These are phyloP conservation scores for Talaromyces sp. DNA, from an alignment of 2,329 filamentous ascomycete genomes.

Conservation along the genomic window DNA sequence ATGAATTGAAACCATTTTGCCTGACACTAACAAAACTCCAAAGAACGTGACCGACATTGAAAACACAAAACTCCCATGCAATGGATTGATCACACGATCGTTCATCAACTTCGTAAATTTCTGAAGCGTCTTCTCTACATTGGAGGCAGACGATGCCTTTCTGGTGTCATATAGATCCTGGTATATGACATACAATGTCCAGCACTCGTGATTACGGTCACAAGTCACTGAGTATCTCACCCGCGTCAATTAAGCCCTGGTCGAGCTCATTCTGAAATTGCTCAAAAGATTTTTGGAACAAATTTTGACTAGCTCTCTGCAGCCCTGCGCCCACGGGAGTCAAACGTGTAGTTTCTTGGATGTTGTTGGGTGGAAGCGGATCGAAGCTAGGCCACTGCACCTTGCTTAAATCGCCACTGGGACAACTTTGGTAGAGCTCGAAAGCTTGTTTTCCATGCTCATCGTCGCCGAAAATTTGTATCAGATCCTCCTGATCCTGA, in stretches of 20 bases:
- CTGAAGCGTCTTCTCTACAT: conserved; percentile 1
- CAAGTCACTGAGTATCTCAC: conserved; percentile 9
- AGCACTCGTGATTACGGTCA: conserved; percentile 1
- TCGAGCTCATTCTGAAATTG: conserved; percentile 6
- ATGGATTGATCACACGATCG: background rate
- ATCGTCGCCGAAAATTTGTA: conserved; percentile 17
- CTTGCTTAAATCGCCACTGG: conserved; percentile 18
- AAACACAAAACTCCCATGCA: conserved; percentile 6
- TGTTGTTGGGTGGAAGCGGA: background rate
- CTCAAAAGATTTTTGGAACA: background rate
- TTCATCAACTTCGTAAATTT: conserved; percentile 11
- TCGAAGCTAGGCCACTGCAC: conserved; percentile 17
- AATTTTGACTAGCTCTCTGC: background rate
- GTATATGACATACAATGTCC: conserved; percentile 8
- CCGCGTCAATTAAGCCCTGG: conserved; percentile 9
- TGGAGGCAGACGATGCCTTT: conserved; percentile 3
- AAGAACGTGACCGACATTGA: conserved; percentile 1
- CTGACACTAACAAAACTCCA: conserved; percentile 1
- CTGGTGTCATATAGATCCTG: background rate
- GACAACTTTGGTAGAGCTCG: conserved; percentile 17
- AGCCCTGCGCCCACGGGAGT: background rate
- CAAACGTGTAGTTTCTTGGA: background rate
- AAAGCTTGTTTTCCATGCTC: conserved; percentile 15
- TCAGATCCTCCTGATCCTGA: conserved; percentile 7
- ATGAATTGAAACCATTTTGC: background rate